Conservation (phyloP, 768 basidiomycete genomes). For the Dioszegia aurantiaca region DNA sequence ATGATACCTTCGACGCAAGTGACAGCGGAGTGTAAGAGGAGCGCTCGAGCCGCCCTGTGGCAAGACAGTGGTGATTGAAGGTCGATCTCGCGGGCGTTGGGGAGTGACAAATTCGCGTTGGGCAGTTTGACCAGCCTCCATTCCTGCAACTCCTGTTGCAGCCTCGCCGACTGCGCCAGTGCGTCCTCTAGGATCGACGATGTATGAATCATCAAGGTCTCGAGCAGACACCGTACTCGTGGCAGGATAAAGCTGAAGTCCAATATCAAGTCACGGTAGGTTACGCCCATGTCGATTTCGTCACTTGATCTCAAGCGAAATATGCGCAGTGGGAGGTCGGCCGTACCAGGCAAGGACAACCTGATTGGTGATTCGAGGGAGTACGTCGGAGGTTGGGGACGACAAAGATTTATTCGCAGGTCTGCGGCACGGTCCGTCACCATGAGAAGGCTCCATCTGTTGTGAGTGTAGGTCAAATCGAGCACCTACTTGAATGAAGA, state of each 20-base stretch:
- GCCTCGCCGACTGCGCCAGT: background rate
- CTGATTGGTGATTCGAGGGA: constrained; percentile 4
- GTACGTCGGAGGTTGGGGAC: background rate
- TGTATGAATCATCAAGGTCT: background rate
- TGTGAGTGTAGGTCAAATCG: background rate
- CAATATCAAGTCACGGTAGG: background rate
- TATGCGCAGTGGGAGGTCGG: constrained; percentile 11
- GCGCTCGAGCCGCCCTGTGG: constrained; percentile 1
- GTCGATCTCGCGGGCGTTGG: constrained; percentile 2
- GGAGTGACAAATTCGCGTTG: background rate
- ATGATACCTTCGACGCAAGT: constrained; percentile 9
- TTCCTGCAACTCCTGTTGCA: constrained; percentile 13
- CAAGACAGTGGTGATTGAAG: constrained; percentile 2
- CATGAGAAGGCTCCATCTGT: constrained; percentile 1
- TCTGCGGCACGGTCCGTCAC: background rate
- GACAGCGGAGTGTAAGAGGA: constrained; percentile 18
- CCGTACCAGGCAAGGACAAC: constrained; percentile 1
- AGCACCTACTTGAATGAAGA: constrained; percentile 13
- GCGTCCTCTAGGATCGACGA: background rate
- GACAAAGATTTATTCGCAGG: constrained; percentile 17
- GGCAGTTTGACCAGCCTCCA: constrained; percentile 14
- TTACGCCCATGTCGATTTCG: background rate
- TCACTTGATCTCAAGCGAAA: constrained; percentile 10
- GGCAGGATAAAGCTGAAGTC: constrained; percentile 15
- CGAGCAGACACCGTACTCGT: background rate